Base-by-base conservation (phyloP, 768 basidiomycete genomes). In the Clathrus columnatus region DNA sequence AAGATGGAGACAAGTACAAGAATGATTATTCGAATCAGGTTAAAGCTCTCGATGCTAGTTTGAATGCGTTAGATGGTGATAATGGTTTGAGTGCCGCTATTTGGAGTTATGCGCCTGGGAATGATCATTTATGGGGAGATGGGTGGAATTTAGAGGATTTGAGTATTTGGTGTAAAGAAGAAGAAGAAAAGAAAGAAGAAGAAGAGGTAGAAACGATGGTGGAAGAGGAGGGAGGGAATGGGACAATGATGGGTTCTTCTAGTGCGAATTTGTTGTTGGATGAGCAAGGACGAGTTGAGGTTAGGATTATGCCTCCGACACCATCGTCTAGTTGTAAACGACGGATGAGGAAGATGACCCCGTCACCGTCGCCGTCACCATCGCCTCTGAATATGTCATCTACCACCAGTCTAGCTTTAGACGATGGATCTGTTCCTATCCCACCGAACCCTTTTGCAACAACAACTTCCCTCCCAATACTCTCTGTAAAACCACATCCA, bases 141-240 rank as follows among this genome's bases (percentile, higher is more conserved):
- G 84, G 84, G 0, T 99, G 94, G 95, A 94, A 97, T 67, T 81
- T 89, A 70, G 95, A 99, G 71, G 95, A 98, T 70, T 67, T 98
- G 57, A 91, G 88, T 60, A 59, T 98, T 14, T 97, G 89, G 89
- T 85, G 84, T 61, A 61, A 68, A 3, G 89, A 92, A 60, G 93
- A 97, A 65, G 58, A 65, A 65, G 57, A 60, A 51, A 51, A 61
- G 58, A 10, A 14, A 29, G 7, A 32, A 42, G 46, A n/a, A 18
- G 41, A 42, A 46, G 44, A 47, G 30, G 50, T 27, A 41, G 27
- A 60, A 62, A 21, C 61, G 63, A 61, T 36, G 58, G 59, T 4
- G 21, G 46, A 23, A 23, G 46, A 28, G 58, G 57, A 36, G 60
- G 62, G 50, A 14, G 21, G 10, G 21, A 28, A 23, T 18, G 46